Conservation (phyloP, 164 flowering plant species). For the Berberis vulgaris region DNA sequence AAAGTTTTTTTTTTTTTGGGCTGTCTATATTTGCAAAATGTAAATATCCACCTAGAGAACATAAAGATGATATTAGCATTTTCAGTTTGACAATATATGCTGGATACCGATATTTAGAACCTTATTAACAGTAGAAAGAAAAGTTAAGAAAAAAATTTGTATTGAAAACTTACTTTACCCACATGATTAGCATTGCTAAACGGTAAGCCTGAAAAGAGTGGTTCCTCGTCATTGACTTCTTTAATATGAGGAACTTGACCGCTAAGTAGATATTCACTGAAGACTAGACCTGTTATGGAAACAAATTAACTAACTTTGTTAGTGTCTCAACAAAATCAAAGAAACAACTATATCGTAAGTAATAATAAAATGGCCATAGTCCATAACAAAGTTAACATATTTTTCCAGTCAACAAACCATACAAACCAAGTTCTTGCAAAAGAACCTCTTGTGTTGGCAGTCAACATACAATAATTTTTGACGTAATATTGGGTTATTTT, state of each 20-base stretch:
- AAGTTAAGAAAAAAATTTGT: background rate
- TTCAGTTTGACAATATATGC: too few species aligned
- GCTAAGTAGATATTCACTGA: conserved; percentile 87
- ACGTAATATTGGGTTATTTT: too few species aligned
- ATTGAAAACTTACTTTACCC: conserved; percentile 34
- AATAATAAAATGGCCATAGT: background rate
- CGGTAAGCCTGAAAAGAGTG: conserved; percentile 69
- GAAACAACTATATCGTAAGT: background rate
- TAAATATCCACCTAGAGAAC: too few species aligned
- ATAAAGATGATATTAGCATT: too few species aligned
- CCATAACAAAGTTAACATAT: background rate
- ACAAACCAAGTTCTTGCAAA: too few species aligned
- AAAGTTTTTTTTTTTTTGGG: too few species aligned
- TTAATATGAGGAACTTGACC: conserved; percentile 83
- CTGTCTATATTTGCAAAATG: too few species aligned
- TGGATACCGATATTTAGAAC: too few species aligned
- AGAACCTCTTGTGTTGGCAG: too few species aligned
- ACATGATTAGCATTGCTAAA: conserved; percentile 24
- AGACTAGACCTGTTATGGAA: conserved; percentile 58
- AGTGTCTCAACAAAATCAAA: background rate
- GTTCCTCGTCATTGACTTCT: conserved; percentile 93
- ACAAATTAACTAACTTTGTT: conserved; percentile 1
- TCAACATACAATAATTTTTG: too few species aligned
- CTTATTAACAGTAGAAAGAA: background rate
- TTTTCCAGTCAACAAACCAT: too few species aligned